Evolutionary conservation across 345 rosid species (phyloP).

Genomic region (Erodium maritimum): DNA sequence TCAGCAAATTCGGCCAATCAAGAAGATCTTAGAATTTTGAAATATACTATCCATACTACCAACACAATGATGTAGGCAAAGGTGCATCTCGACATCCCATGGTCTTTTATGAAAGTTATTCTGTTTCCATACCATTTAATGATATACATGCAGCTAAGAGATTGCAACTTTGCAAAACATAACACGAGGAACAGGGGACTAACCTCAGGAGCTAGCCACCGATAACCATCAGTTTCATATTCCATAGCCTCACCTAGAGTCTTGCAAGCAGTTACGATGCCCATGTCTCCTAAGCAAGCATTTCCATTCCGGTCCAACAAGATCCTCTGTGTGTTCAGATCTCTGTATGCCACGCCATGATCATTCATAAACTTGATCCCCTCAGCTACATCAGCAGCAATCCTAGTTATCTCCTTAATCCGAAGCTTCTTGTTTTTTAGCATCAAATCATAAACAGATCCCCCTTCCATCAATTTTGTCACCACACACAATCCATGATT

Average conservation of each 20-base stretch:
- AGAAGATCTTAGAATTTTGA: too few relatives aligned
- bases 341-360: slow-evolving; percentile 68
- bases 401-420: slow-evolving; percentile 56
- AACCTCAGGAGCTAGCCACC: slow-evolving; percentile 99
- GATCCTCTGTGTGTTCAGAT: slow-evolving; percentile 72
- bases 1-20: not conserved
- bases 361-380: slow-evolving; percentile 80
- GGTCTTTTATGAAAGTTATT: not conserved
- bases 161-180: not conserved
- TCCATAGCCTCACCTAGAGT: slow-evolving; percentile 70
- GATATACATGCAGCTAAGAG: not conserved
- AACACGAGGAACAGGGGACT: slow-evolving; percentile 18
- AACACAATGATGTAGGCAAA: too few relatives aligned
- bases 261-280: slow-evolving; percentile 81
- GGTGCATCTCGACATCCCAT: too few relatives aligned
- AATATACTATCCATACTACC: too few relatives aligned
- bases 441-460: slow-evolving; percentile 66
- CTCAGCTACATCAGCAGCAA: slow-evolving; percentile 68
- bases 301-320: slow-evolving; percentile 69
- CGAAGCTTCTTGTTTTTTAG: slow-evolving; percentile 73
- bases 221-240: slow-evolving; percentile 95
- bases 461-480: slow-evolving; percentile 90
- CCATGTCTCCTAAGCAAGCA: slow-evolving; percentile 87
- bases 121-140: not conserved
- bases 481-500: slow-evolving; percentile 80